Conservation (phyloP, 192 early-diverging fungal species). For the Pilaira anomala region DNA sequence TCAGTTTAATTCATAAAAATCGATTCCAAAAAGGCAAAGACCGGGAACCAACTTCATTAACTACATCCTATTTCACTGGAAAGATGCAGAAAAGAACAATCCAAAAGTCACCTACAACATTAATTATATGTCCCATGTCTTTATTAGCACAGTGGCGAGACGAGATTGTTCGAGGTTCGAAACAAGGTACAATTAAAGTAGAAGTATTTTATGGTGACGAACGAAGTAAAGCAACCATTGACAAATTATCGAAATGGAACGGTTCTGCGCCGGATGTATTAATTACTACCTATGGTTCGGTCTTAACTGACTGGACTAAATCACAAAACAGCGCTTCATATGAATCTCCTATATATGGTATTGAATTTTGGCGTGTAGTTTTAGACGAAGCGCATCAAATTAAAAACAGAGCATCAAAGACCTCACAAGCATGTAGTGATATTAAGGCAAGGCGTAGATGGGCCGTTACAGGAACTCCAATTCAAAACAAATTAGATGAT, state of each 20-base stretch:
- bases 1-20: slow-evolving; percentile 53
- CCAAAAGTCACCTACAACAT: slow-evolving; percentile 41
- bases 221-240: slow-evolving; percentile 24
- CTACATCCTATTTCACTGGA: too few species aligned
- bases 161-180: slow-evolving; percentile 43
- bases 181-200: slow-evolving; percentile 33
- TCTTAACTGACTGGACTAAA: slow-evolving; percentile 39
- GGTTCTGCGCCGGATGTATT: slow-evolving; percentile 45
- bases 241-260: slow-evolving; percentile 35
- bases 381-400: slow-evolving; percentile 95
- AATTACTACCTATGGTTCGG: slow-evolving; percentile 51
- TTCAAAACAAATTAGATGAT: slow-evolving; percentile 76
- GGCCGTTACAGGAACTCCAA: slow-evolving; percentile 94
- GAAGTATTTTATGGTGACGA: slow-evolving; percentile 49
- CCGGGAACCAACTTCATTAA: background rate
- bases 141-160: slow-evolving; percentile 54
- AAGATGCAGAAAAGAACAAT: slow-evolving; percentile 13
- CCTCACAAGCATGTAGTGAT: slow-evolving; percentile 69
- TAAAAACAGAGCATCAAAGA: slow-evolving; percentile 73
- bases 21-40: slow-evolving; percentile 18
- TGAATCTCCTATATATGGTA: slow-evolving; percentile 46
- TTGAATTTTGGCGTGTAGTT: slow-evolving; percentile 86
- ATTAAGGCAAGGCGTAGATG: slow-evolving; percentile 71
- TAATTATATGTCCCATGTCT: slow-evolving; percentile 55
- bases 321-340: background rate